Percentiles rank a stretch among this genome's conserved stretches.
phyloP scores from a whole-genome alignment of 371 early-diverging fungal genomes.

The Dentiscutata heterogama region DNA sequence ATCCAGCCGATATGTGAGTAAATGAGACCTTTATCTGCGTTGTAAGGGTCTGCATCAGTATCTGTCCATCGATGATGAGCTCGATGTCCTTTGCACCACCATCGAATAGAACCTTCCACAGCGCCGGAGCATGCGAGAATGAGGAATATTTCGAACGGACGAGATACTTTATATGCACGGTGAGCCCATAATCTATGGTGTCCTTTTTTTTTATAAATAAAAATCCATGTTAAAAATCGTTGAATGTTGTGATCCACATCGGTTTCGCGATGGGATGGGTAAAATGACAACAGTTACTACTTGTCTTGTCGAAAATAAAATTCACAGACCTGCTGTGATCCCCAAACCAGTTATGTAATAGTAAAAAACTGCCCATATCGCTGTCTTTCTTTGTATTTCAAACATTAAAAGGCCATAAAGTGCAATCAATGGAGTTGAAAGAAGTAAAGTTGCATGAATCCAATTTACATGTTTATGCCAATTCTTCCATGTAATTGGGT shows the following conservation, averaged over 20 bases:
- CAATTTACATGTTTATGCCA: slow-evolving; percentile 72
- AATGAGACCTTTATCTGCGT: slow-evolving; percentile 85
- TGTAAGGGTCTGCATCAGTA: slow-evolving; percentile 92
- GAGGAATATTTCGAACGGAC: slow-evolving; percentile 66
- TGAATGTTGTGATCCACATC: neutral
- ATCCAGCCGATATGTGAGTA: slow-evolving; percentile 95
- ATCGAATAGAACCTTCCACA: slow-evolving; percentile 84
- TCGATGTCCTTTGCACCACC: slow-evolving; percentile 91
- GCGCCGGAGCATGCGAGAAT: slow-evolving; percentile 78
- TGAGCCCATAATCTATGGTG: slow-evolving; percentile 90
- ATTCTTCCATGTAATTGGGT: slow-evolving; percentile 41
- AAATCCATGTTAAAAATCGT: neutral
- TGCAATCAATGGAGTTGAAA: slow-evolving; percentile 81
- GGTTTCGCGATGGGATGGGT: neutral
- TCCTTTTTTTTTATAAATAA: slow-evolving; percentile 52
- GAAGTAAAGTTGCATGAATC: slow-evolving; percentile 79
- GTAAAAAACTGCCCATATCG: slow-evolving; percentile 79
- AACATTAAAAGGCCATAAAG: slow-evolving; percentile 83
- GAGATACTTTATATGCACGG: slow-evolving; percentile 75
- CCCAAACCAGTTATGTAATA: slow-evolving; percentile 90
- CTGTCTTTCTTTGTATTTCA: slow-evolving; percentile 72
- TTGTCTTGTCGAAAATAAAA: neutral
- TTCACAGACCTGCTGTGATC: slow-evolving; percentile 86
- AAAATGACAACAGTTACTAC: neutral
- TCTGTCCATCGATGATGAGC: slow-evolving; percentile 96